phyloP scores from a whole-genome alignment of 2,329 filamentous ascomycete genomes.

The Ophiosphaerella narmari region DNA sequence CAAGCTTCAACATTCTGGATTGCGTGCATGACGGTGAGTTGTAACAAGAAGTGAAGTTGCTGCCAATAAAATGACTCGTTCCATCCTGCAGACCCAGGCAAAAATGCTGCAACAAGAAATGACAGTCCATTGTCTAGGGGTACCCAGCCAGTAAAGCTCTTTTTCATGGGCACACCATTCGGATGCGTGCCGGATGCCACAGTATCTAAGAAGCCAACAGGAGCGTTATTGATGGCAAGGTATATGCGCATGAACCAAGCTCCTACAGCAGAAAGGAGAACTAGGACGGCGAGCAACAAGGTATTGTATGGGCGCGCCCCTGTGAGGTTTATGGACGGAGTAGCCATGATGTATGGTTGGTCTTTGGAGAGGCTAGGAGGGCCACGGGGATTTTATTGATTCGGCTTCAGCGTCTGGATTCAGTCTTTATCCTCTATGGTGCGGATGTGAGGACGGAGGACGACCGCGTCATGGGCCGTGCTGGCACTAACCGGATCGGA shows the following conservation, averaged over 20 bases:
- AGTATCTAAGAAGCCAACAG: constrained; percentile 8
- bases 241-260: constrained; percentile 19
- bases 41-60: constrained; percentile 18
- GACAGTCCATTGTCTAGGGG: constrained; percentile 11
- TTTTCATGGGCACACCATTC: constrained; percentile 18
- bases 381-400: too few relatives aligned
- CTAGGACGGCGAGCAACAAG: constrained; percentile 5
- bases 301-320: constrained; percentile 12
- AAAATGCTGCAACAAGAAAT: constrained; percentile 17
- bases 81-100: constrained; percentile 11
- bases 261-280: constrained; percentile 5
- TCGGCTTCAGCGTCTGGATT: background rate
- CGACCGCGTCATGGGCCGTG: too few relatives aligned
- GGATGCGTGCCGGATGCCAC: constrained; percentile 6
- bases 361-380: too few relatives aligned
- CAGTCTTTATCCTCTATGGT: background rate
- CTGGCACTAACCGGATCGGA: too few relatives aligned
- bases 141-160: constrained; percentile 14
- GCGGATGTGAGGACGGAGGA: too few relatives aligned
- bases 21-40: constrained; percentile 9
- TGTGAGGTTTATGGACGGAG: constrained; percentile 2
- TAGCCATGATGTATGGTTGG: constrained; percentile 6
- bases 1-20: constrained; percentile 21
- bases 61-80: constrained; percentile 22
- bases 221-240: constrained; percentile 3